Conservation (phyloP, 331 rosid genomes). For the Prunus yedoensis region DNA sequence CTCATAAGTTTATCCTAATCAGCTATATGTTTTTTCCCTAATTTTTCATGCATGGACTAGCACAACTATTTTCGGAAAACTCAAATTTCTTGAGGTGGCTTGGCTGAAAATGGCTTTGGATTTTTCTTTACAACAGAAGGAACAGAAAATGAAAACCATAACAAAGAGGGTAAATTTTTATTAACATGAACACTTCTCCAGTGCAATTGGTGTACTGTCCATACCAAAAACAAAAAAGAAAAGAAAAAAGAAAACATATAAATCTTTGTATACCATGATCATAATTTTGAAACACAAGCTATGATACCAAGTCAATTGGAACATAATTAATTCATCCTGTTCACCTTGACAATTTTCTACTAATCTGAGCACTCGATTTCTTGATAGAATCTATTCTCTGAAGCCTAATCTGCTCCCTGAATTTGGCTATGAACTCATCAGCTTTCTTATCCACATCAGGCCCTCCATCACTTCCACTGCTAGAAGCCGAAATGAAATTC, state of each 20-base stretch:
- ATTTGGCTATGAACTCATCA: slow-evolving; percentile 93
- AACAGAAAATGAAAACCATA: too few relatives aligned
- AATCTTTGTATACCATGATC: slow-evolving; percentile 14
- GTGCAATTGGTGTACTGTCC: not conserved
- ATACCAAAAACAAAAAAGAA: not conserved
- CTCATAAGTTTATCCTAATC: too few relatives aligned
- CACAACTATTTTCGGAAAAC: too few relatives aligned
- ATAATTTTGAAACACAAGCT: slow-evolving; percentile 10
- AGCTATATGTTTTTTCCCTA: too few relatives aligned
- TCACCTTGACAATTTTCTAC: slow-evolving; percentile 54
- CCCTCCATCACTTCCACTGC: slow-evolving; percentile 51
- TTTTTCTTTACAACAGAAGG: too few relatives aligned
- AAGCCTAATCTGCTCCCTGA: slow-evolving; percentile 95
- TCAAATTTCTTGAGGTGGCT: too few relatives aligned
- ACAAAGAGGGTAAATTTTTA: too few relatives aligned
- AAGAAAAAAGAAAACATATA: not conserved
- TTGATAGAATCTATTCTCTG: slow-evolving; percentile 90
- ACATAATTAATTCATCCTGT: slow-evolving; percentile 18
- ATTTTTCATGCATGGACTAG: too few relatives aligned
- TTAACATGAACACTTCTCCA: not conserved
- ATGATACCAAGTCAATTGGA: slow-evolving; percentile 3
- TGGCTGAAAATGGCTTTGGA: too few relatives aligned
- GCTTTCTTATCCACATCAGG: slow-evolving; percentile 97
- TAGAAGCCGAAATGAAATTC: slow-evolving; percentile 16
- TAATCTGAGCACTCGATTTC: slow-evolving; percentile 53